phyloP scores from a whole-genome alignment of 805 yeast genomes.

The Geotrichum ghanense region DNA sequence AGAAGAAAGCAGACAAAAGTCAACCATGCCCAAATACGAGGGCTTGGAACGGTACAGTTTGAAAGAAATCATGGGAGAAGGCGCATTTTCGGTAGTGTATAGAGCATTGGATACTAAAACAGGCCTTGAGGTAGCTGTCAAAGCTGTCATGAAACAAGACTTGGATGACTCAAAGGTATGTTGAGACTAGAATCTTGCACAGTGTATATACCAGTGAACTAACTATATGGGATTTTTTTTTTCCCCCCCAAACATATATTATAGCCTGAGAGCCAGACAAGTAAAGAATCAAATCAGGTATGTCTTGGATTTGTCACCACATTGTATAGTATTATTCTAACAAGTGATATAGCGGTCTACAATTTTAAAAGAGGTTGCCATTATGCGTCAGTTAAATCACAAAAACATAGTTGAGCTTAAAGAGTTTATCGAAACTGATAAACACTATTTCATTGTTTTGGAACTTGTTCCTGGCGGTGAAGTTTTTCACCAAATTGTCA shows the following conservation, averaged over 20 bases:
- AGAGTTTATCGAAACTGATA: conserved; percentile 39
- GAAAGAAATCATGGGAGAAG: conserved; percentile 39
- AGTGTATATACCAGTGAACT: background rate
- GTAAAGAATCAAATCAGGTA: conserved; percentile 2
- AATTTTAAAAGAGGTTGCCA: conserved; percentile 59
- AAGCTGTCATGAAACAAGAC: conserved; percentile 54
- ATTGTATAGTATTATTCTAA: background rate
- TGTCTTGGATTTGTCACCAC: background rate
- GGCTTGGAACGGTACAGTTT: conserved; percentile 29
- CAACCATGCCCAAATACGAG: conserved; percentile 27
- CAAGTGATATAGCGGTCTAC: conserved; percentile 30
- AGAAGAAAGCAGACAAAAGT: conserved; percentile 26
- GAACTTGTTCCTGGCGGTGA: conserved; percentile 73
- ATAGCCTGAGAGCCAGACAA: background rate
- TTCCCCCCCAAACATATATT: background rate
- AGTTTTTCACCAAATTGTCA: conserved; percentile 67
- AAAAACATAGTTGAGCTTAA: conserved; percentile 47
- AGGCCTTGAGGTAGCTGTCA: conserved; percentile 53
- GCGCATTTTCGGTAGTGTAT: conserved; percentile 84
- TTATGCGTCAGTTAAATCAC: conserved; percentile 56
- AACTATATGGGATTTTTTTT: background rate
- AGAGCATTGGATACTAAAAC: conserved; percentile 44
- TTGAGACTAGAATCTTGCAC: conserved; percentile 9
- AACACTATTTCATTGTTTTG: conserved; percentile 51
- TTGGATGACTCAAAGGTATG: conserved; percentile 28